phyloP scores from a whole-genome alignment of 345 rosid genomes.

The Sisymbrium irio region DNA sequence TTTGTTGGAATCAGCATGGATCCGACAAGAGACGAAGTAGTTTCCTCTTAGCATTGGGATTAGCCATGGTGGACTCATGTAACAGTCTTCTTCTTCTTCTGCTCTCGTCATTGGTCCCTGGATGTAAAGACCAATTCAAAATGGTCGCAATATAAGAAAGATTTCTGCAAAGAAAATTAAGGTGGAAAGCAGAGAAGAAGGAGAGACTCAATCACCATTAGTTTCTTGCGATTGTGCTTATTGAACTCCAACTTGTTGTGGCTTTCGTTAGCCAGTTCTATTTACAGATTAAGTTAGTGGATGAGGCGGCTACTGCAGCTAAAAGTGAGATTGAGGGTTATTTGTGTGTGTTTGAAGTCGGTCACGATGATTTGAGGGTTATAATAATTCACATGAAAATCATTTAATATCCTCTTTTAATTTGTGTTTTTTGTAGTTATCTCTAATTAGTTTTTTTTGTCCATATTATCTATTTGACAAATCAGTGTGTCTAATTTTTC shows the following conservation, averaged over 20 bases:
- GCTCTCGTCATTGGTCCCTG: constrained; percentile 43
- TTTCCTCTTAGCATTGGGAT: constrained; percentile 65
- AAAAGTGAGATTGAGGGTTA: not conserved
- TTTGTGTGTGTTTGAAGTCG: constrained; percentile 24
- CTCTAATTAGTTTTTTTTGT: not conserved
- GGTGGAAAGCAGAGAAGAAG: not conserved
- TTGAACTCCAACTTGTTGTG: constrained; percentile 20
- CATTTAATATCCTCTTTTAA: constrained; percentile 22
- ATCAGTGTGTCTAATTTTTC: not conserved
- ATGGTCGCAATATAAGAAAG: not conserved
- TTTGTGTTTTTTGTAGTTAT: not conserved
- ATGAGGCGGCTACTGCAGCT: constrained; percentile 18
- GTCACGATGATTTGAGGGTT: constrained; percentile 16
- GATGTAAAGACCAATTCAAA: not conserved
- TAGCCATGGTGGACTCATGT: constrained; percentile 71
- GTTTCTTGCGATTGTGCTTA: constrained; percentile 28
- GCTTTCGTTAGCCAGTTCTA: constrained; percentile 27
- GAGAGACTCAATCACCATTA: constrained; percentile 35
- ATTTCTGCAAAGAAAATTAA: not conserved
- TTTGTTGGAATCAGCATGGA: constrained; percentile 65
- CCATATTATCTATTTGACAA: constrained; percentile 1
- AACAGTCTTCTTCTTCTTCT: constrained; percentile 30
- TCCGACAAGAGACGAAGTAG: constrained; percentile 62
- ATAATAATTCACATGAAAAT: constrained; percentile 28
- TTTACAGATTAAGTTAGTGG: constrained; percentile 17